A percentile compares a stretch with the other conserved stretches of the same genome.
phyloP scores from a whole-genome alignment of 129 eudicot genomes.

The Lactuca sativa region DNA sequence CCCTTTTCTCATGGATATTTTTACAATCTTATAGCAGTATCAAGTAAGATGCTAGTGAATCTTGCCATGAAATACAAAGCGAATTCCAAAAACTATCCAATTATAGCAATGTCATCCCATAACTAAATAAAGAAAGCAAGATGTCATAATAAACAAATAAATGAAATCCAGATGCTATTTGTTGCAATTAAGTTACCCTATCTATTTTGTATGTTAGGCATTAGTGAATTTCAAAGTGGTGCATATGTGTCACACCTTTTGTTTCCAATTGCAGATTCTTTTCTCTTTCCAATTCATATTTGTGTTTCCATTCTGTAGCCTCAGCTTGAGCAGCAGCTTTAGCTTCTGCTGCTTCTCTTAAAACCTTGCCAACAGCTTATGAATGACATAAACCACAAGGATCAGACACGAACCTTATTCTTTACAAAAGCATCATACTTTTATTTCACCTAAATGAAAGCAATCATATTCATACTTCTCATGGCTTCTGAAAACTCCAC shows the following conservation, averaged over 20 bases:
- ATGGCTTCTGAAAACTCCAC: conserved; percentile 93
- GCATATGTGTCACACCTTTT: conserved; percentile 50
- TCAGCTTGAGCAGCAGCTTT: conserved; percentile 97
- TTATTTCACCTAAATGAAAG: conserved; percentile 3
- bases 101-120: no score
- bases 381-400: conserved; percentile 13
- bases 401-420: conserved; percentile 1
- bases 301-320: conserved; percentile 98
- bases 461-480: conserved; percentile 57
- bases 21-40: no score
- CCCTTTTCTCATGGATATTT: no score
- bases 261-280: conserved; percentile 66
- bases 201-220: not conserved
- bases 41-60: no score
- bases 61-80: no score
- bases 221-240: not conserved
- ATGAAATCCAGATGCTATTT: not conserved
- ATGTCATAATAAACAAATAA: not conserved
- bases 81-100: no score
- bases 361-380: conserved; percentile 84
- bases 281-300: conserved; percentile 78
- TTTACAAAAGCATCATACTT: not conserved
- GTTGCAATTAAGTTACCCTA: not conserved
- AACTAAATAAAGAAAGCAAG: no score
- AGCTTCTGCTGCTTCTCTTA: conserved; percentile 81